A percentile compares a stretch with the other conserved stretches of the same genome.
phyloP scores from a whole-genome alignment of 2,329 filamentous ascomycete species.

The Didymella lethalis region DNA sequence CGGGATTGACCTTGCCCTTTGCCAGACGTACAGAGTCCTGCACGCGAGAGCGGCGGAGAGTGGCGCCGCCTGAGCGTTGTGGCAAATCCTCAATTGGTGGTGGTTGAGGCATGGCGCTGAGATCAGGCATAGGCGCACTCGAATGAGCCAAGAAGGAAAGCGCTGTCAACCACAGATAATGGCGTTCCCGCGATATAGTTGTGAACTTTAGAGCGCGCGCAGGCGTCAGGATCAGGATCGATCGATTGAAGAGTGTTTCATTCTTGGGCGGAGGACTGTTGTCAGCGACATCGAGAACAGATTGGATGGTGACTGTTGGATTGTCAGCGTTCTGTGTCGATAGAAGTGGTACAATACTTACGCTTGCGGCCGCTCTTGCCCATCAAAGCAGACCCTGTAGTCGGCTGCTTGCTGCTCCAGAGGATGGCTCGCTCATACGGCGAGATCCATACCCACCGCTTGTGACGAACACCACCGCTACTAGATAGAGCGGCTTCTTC shows the following conservation, averaged over 20 bases:
- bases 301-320: constrained; percentile 83
- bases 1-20: constrained; percentile 67
- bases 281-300: constrained; percentile 95
- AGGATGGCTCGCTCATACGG: constrained; percentile 96
- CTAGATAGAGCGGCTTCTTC: constrained; percentile 71
- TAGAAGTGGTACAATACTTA: constrained; percentile 59
- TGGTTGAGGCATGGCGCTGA: constrained; percentile 57
- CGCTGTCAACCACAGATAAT: constrained; percentile 94
- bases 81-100: constrained; percentile 47
- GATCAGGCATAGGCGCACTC: constrained; percentile 78
- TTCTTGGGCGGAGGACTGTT: constrained; percentile 85
- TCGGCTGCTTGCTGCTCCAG: constrained; percentile 98
- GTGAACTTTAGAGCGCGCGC: constrained; percentile 96
- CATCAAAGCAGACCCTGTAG: constrained; percentile 83
- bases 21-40: constrained; percentile 90
- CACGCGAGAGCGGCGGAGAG: constrained; percentile 66
- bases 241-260: constrained; percentile 79
- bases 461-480: constrained; percentile 78
- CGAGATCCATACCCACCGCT: constrained; percentile 97
- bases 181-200: constrained; percentile 79
- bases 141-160: constrained; percentile 95
- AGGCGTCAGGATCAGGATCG: constrained; percentile 92
- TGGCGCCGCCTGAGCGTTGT: constrained; percentile 46
- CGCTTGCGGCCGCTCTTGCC: constrained; percentile 94
- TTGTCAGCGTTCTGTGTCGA: constrained; percentile 24